Base-by-base conservation (phyloP, 495 filamentous ascomycete genomes). In the Rhypophila decipiens region DNA sequence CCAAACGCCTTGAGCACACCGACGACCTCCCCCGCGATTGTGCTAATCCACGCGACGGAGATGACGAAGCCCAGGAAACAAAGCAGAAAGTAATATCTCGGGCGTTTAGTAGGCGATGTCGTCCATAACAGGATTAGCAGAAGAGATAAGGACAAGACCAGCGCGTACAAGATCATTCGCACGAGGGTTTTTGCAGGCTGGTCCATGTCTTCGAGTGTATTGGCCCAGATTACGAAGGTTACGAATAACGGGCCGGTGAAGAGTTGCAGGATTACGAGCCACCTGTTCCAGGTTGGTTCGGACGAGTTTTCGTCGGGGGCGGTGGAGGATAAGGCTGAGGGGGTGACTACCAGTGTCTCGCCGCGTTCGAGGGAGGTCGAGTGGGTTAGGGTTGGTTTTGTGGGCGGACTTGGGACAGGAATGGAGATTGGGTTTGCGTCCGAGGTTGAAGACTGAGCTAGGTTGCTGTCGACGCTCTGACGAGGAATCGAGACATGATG, bases 21-120 rank as follows among this genome's bases (percentile, higher is more conserved):
- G 5, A 99, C 94, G 13, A 99, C 94, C 66, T 99, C 94, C 20
- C 87, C 87, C 12, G 94, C 94, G 39, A 99, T 88, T 11, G 89
- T 95, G 18, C 85, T 88, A 51, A 99, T 97, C 94, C 94, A 99
- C 20, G 87, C 83, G 20, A 97, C 90, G 45, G 80, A 77, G 46
- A 99, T 91, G 8, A 83, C 64, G 61, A 99, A 99, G n/a, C 94
- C 94, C 0, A 90, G 68, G 55, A 94, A 86, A 63, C 88, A 90
- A 35, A 96, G 75, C 11, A 90, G 62, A 35, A 80, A 80, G 24
- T 88, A 83, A 68, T 84, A 87, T 43, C 72, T 66, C 5, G 78
- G 87, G 39, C 76, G 82, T 40, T 62, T 70, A 54, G 65, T 66
- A 11, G 73, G 68, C 20, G 71, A 75, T 4, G 87, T 90, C 18